These are phyloP conservation scores for Daldinia decipiens DNA, from an alignment of 495 filamentous ascomycete species.

Conservation along the genomic window DNA sequence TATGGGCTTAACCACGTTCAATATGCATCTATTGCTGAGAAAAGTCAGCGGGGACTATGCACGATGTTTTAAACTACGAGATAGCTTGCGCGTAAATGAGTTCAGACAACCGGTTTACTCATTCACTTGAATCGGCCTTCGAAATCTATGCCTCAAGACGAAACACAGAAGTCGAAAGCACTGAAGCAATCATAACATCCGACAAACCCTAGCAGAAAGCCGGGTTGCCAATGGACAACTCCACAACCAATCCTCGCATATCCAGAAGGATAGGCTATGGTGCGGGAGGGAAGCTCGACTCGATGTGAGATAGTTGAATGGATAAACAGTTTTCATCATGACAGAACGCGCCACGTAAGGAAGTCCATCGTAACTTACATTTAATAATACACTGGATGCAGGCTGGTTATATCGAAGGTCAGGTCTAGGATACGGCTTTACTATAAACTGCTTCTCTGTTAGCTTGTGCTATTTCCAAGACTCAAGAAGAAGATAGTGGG, in stretches of 20 bases:
- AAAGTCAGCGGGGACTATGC: constrained; percentile 17
- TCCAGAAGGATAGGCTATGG: constrained; percentile 67
- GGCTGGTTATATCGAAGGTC: neutral
- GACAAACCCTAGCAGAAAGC: constrained; percentile 36
- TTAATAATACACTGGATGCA: constrained; percentile 5
- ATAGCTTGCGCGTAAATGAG: neutral
- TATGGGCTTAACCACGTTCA: neutral
- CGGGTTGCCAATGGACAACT: constrained; percentile 60
- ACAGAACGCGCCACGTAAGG: constrained; percentile 42
- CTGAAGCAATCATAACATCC: constrained; percentile 60
- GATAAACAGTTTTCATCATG: constrained; percentile 99
- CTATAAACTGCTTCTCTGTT: constrained; percentile 23
- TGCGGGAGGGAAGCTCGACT: constrained; percentile 82
- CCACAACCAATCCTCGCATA: constrained; percentile 88
- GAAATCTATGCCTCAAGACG: constrained; percentile 57
- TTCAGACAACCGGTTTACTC: constrained; percentile 64
- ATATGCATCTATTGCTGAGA: neutral
- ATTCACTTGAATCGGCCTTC: constrained; percentile 58
- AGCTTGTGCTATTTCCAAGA: constrained; percentile 25
- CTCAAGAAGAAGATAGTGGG: constrained; percentile 19
- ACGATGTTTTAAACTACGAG: neutral
- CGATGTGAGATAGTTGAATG: constrained; percentile 90
- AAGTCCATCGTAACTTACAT: constrained; percentile 30
- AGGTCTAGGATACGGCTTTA: neutral
- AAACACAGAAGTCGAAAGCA: constrained; percentile 47